Base-by-base conservation (phyloP, 2,329 filamentous ascomycete species). In the Macroventuria anomochaeta region DNA sequence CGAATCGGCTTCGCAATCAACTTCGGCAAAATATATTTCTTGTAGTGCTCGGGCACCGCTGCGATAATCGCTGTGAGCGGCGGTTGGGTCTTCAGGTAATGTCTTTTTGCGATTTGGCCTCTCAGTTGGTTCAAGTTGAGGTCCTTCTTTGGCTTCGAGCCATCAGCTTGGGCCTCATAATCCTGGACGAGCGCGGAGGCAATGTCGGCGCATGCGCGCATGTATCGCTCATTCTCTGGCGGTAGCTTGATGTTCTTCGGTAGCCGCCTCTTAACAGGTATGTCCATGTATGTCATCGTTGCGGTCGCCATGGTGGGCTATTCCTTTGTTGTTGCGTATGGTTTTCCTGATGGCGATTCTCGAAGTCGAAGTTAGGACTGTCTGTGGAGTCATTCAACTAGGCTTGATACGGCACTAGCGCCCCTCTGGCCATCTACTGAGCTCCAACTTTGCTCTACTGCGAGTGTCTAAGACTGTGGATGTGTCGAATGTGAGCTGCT, bases 1-100 rank as follows among this genome's bases (percentile, higher is more conserved):
- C 90, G 84, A 55, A 99, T 97, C 1, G 95, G 95, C 77, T 99
- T 99, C 21, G 96, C 95, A 65, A 99, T 92, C 58, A 99, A 81
- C 77, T 96, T 96, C 17, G 93, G 95, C 58, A 97, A 78, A 57
- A 99, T 97, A 70, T 97, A 97, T 79, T 97, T 99, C 81, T 97
- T 99, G 80, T 97, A 97, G 75, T 97, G 93, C 74, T 99, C 95
- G n/a, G 96, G 96, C 29, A 99, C 93, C 8, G 95, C 95, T 48
- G 95, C 91, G 71, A 99, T 97, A 71, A 99, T 99, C 55, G 95
- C 93, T 7, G 93, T 97, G 61, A 99, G 80, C 21, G 96, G 91
- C 26, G 95, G 95, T 64, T 96, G 90, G 57, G 86, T 91, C 74
- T 86, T 88, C 57, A 99, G 81, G 73, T 87, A 89, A 79, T 97